A percentile compares a stretch with the other conserved stretches of the same genome.
Evolutionary conservation across 108 stramenopile genomes (phyloP).

Genomic region (Craspedostauros australis): DNA sequence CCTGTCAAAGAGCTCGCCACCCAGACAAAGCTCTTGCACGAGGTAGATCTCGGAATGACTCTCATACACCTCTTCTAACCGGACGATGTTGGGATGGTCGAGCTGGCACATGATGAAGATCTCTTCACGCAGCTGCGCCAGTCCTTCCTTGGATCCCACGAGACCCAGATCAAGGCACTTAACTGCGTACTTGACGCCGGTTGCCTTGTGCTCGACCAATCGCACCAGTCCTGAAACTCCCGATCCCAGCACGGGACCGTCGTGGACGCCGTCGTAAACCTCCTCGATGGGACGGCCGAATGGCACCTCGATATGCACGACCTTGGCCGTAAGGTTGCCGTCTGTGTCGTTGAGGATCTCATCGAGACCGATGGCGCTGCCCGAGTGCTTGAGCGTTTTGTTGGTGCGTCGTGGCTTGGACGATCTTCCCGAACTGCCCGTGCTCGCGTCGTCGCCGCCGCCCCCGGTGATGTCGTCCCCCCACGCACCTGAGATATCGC

Average conservation of each 20-base stretch:
- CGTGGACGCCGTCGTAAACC: constrained; percentile 78
- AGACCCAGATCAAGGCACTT: constrained; percentile 74
- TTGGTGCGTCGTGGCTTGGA: constrained; percentile 12
- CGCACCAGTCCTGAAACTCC: constrained; percentile 75
- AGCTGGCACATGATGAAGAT: constrained; percentile 84
- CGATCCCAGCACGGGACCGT: constrained; percentile 66
- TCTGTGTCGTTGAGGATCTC: constrained; percentile 27
- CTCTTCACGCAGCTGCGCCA: constrained; percentile 71
- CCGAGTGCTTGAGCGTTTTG: constrained; percentile 28
- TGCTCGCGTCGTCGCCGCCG: background rate
- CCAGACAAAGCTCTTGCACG: constrained; percentile 87
- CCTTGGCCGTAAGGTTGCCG: constrained; percentile 25
- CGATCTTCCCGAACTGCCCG: background rate
- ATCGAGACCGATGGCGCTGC: constrained; percentile 35
- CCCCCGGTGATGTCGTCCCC: constrained; percentile 3
- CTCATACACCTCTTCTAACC: constrained; percentile 70
- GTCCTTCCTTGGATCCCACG: constrained; percentile 59
- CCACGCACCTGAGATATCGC: constrained; percentile 22
- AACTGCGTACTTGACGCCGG: constrained; percentile 59
- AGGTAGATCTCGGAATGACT: constrained; percentile 74
- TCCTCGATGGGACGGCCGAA: constrained; percentile 76
- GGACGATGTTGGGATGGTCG: constrained; percentile 78
- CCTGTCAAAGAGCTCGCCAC: constrained; percentile 92
- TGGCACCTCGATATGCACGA: constrained; percentile 73
- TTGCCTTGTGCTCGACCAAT: constrained; percentile 53